A percentile compares a stretch with the other conserved stretches of the same genome.
phyloP scores from a whole-genome alignment of 495 filamentous ascomycete species.

The Lichenothelia convexa region DNA sequence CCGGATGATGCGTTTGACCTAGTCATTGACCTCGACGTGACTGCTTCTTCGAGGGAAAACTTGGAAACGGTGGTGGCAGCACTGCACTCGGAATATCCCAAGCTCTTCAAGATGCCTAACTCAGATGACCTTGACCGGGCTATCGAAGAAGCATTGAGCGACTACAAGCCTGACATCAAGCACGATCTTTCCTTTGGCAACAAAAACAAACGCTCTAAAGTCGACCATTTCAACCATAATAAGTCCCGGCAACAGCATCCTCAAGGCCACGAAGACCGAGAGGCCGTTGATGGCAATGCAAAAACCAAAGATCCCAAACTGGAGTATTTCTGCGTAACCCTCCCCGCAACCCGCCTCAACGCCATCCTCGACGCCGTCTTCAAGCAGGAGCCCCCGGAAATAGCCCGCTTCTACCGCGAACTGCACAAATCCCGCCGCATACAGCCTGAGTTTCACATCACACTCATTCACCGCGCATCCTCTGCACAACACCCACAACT shows the following conservation, averaged over 20 bases:
- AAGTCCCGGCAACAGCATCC: constrained; percentile 4
- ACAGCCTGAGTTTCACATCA: constrained; percentile 81
- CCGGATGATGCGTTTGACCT: constrained; percentile 68
- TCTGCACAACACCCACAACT: constrained; percentile 38
- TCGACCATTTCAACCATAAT: neutral
- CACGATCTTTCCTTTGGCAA: constrained; percentile 26
- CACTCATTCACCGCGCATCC: constrained; percentile 63
- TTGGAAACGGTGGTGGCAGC: constrained; percentile 60
- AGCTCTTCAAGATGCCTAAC: constrained; percentile 56
- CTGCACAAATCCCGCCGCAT: constrained; percentile 55
- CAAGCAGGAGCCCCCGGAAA: constrained; percentile 25
- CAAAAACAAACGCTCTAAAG: neutral
- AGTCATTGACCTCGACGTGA: constrained; percentile 70
- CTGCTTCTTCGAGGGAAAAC: constrained; percentile 59
- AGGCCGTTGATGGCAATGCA: neutral
- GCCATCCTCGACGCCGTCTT: constrained; percentile 52
- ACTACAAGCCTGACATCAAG: constrained; percentile 60
- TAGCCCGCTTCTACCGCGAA: constrained; percentile 50
- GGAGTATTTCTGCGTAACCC: constrained; percentile 65
- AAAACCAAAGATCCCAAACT: constrained; percentile 33
- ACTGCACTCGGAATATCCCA: constrained; percentile 54
- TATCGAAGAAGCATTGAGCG: constrained; percentile 52
- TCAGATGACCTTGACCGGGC: constrained; percentile 62
- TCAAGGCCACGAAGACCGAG: too few relatives aligned
- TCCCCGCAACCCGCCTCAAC: constrained; percentile 39